Evolutionary conservation across 2,329 filamentous ascomycete species (phyloP), one percentile per base, ranked within the genome.

Genomic region (Monosporascus sp.): DNA sequence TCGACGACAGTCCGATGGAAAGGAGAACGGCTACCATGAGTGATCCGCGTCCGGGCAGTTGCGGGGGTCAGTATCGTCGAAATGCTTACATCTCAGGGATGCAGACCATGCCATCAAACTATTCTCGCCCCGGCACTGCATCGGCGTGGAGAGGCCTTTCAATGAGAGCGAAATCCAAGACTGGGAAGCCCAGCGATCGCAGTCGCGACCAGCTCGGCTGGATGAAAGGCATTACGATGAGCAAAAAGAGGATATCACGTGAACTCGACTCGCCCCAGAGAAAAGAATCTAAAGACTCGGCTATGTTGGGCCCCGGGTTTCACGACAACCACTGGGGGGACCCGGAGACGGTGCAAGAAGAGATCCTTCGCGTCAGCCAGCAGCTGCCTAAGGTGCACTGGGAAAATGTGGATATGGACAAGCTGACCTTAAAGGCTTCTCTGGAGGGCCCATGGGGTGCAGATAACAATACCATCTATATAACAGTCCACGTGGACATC

Each of bases 221-320:
- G 84, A 86, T 87, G 80, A 85, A 82, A 63, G 84, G 84, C 5
- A 84, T 87, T 55, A 84, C 79, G 35, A 83, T 86, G 73, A 83
- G 77, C 48, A 83, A 79, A 66, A 73, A 76, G 51, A 82, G 79
- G 58, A 20, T n/a, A 1, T 65, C 72, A 1, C 72, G 72, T 2
- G 62, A 70, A 14, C 53, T 63, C 18, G 74, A 74, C n/a, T 64
- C 66, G 7, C 70, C 81, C 61, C 65, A 75, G 66, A 72, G 80
- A 67, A 67, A 79, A 64, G 68, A 77, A 63, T 74, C 81, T 58
- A 72, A 81, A 71, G 74, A 80, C 67, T 72, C 81, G 58, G 69
- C 70, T 7, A 71, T 81, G 55, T 78, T 81, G 52, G 74, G 76
- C 22, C 77, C 77, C 20, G 74, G 70, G 31, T 80, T 78, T 53